These are phyloP conservation scores for Fusarium sp. DNA, from an alignment of 2,329 filamentous ascomycete species.

Conservation along the genomic window DNA sequence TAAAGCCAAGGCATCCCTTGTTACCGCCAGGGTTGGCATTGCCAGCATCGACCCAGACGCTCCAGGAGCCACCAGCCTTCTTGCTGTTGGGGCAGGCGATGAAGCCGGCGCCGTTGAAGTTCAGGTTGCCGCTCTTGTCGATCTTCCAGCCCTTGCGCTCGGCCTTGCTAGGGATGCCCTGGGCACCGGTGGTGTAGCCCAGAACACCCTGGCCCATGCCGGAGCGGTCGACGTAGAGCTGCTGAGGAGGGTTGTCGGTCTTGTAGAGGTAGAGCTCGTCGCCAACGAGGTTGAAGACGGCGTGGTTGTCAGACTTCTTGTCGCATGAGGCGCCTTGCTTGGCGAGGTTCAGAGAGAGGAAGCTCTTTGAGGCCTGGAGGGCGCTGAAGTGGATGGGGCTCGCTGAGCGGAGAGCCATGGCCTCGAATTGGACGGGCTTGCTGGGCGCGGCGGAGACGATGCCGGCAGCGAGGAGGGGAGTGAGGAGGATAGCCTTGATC, in stretches of 20 bases:
- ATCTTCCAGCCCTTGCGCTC: constrained; percentile 63
- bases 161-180: constrained; percentile 52
- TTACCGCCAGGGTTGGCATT: constrained; percentile 51
- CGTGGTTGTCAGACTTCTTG: constrained; percentile 51
- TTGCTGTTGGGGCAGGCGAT: constrained; percentile 64
- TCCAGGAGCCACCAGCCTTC: constrained; percentile 54
- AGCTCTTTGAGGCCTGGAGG: constrained; percentile 57
- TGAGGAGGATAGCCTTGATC: constrained; percentile 25
- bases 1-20: constrained; percentile 53
- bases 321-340: constrained; percentile 62
- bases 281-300: constrained; percentile 62
- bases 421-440: constrained; percentile 54
- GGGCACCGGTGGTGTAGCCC: constrained; percentile 61
- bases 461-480: constrained; percentile 33
- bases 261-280: constrained; percentile 60
- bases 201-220: constrained; percentile 68
- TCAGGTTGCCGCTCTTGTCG: constrained; percentile 57
- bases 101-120: constrained; percentile 58
- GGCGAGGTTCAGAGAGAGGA: constrained; percentile 57
- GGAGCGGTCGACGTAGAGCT: constrained; percentile 65
- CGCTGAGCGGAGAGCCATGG: constrained; percentile 63
- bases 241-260: constrained; percentile 56
- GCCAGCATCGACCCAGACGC: constrained; percentile 51
- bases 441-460: constrained; percentile 37
- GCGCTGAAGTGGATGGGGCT: constrained; percentile 59